Base-by-base conservation (phyloP, 371 early-diverging fungal genomes). In the Rhizopus arrhizus region DNA sequence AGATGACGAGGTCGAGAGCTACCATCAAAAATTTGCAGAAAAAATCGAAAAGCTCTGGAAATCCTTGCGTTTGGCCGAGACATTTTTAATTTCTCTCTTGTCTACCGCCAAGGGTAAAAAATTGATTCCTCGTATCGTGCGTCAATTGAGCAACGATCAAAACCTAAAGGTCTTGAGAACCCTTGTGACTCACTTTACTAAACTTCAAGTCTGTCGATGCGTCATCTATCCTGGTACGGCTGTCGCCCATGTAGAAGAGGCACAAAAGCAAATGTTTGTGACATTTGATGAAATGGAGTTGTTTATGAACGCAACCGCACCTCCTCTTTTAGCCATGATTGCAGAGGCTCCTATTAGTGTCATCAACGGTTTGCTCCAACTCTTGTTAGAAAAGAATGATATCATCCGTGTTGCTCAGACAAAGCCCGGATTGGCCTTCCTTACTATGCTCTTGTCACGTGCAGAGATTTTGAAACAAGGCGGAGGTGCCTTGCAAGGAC, bases 381-480 rank as follows among this genome's bases (percentile, higher is more conserved):
- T 92, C 40, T 81, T 96, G 33, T 83, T 97, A 66, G 92, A 94
- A 60, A 86, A 94, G 43, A 95, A 93, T 77, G 91, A 91, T 59
- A 80, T 95, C 61, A 75, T 85, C 9, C 86, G 88, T 82, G 81
- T 97, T 7, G 90, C 89, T 16, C 89, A 89, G 60, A 91, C 88
- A 47, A 91, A 89, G 78, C 89, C 89, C 45, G 98, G 95, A 3
- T 78, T 96, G 58, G 89, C 90, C 2, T 84, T 96, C 38, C 78
- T 97, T 74, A 94, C 96, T 0, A 83, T 96, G 81, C 82, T 96
- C 32, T 79, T 97, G 56, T 89, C 89, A 16, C 91, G 97, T 41
- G 94, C 95, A 10, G 95, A 94, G 67, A 89, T 92, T 38, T 73
- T 97, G 53, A 92, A 87, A 70, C 91, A 93, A 73, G 88, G 88